Base-by-base conservation (phyloP, 345 rosid species). In the Mercurialis annua region DNA sequence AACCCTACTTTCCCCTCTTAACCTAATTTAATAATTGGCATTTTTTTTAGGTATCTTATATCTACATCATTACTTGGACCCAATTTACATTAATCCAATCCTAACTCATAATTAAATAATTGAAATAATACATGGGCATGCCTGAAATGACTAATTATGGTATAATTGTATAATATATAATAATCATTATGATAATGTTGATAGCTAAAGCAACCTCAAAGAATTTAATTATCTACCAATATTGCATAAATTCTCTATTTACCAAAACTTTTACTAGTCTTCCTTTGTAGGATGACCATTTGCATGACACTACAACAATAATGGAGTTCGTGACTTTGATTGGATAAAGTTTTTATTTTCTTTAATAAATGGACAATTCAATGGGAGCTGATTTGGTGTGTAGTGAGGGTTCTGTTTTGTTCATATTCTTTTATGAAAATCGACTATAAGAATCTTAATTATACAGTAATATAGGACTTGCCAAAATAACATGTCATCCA, bases 41-140 rank as follows among this genome's bases (percentile, higher is more conserved):
- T 63, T 24, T 58, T 24, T 58, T 59, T 44, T 64, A 56, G 56
- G 65, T 42, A 61, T 66, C 56, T 61, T 47, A 62, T 42, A 61
- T 66, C 56, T 61, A 38, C 61, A 65, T 69, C 74, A 73, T 69
- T 60, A 55, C 47, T 54, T 23, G 74, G 75, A 54, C 66, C 61
- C 71, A 48, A 8, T 46, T 42, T n/a, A 38, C 54, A 70, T 23
- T 70, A 54, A 70, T 54, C 68, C 52, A 33, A 51, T 15, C 53
- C 62, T 48, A 40, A 36, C 9, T 4, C 9, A 36, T 36, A 36
- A 38, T 50, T n/a, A n/a, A 50, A 6, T 21, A 23, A 57, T n/a
- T 16, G n/a, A 18, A 17, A 65, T 46, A 70, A 30, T 4, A 54
- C 54, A 65, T 16, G 43, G 23, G 64, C 69, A 30, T 56, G 48